Evolutionary conservation across 148 eudicot genomes (phyloP).

Genomic region (Bassia scoparia): DNA sequence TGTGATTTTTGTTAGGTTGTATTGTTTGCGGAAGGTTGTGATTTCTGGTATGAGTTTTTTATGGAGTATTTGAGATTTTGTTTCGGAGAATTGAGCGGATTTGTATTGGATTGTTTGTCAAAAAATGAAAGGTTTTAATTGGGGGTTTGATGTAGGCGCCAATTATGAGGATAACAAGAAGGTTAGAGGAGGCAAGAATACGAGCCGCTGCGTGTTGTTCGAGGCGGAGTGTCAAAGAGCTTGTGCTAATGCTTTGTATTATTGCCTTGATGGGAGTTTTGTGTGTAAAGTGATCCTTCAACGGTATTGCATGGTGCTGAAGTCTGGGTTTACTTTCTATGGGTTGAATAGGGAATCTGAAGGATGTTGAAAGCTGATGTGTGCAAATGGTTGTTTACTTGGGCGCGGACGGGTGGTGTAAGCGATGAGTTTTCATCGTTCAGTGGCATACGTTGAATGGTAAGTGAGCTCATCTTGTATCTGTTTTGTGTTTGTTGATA

Average conservation of each 20-base stretch:
- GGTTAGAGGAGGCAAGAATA: constrained; percentile 52
- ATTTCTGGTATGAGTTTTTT: background rate
- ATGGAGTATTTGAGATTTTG: background rate
- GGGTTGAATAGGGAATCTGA: background rate
- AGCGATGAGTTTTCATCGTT: constrained; percentile 97
- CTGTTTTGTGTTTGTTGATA: background rate
- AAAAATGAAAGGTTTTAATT: background rate
- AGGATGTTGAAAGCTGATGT: background rate
- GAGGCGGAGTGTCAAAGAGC: constrained; percentile 83
- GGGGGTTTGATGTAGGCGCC: constrained; percentile 21
- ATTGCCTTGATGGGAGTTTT: constrained; percentile 72
- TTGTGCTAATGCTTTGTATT: constrained; percentile 81
- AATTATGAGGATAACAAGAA: constrained; percentile 43
- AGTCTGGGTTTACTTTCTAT: background rate
- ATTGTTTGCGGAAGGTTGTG: background rate
- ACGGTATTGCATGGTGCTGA: constrained; percentile 41
- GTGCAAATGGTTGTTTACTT: constrained; percentile 14
- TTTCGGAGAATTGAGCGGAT: background rate
- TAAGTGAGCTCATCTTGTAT: constrained; percentile 24
- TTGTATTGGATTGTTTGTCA: constrained; percentile 4
- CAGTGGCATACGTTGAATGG: constrained; percentile 99
- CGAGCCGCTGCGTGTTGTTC: constrained; percentile 87
- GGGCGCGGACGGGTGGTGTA: constrained; percentile 86
- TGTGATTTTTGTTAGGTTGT: background rate
- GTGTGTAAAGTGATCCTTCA: constrained; percentile 72